Conservation (phyloP, 495 filamentous ascomycete species). For the Tetracladium setigerum region DNA sequence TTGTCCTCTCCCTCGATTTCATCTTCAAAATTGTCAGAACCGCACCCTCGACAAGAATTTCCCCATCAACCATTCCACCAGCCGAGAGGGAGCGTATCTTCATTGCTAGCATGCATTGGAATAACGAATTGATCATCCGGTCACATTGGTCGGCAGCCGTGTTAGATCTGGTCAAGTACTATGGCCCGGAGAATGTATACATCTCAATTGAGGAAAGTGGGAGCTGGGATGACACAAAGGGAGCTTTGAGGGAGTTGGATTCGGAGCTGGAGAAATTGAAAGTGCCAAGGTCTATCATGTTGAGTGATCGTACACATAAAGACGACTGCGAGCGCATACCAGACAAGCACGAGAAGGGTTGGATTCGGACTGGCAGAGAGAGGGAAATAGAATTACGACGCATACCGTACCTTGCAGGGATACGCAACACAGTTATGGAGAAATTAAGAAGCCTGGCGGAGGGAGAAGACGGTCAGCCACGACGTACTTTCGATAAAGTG, state of each 20-base stretch:
- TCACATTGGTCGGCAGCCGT: slow-evolving; percentile 54
- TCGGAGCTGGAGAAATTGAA: slow-evolving; percentile 40
- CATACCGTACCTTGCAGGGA: slow-evolving; percentile 57
- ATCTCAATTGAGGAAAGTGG: slow-evolving; percentile 65
- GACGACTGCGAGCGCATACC: slow-evolving; percentile 44
- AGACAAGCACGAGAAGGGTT: slow-evolving; percentile 37
- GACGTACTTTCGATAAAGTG: slow-evolving; percentile 56
- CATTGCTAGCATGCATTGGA: slow-evolving; percentile 65
- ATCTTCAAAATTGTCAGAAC: neutral
- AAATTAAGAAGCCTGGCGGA: slow-evolving; percentile 24
- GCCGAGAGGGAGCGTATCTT: slow-evolving; percentile 34
- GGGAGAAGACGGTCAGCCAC: slow-evolving; percentile 26
- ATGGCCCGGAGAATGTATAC: slow-evolving; percentile 59
- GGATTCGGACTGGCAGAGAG: slow-evolving; percentile 44
- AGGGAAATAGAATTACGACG: slow-evolving; percentile 46
- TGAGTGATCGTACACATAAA: slow-evolving; percentile 48
- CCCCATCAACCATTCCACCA: neutral
- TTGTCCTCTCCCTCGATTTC: neutral
- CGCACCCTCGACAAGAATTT: neutral
- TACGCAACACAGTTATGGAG: slow-evolving; percentile 51
- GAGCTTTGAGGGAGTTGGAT: slow-evolving; percentile 52
- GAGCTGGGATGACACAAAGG: slow-evolving; percentile 65
- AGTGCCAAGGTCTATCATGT: slow-evolving; percentile 43
- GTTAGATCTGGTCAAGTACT: slow-evolving; percentile 43
- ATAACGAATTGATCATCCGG: slow-evolving; percentile 54